phyloP scores from a whole-genome alignment of 805 yeast genomes.

The Schwanniomyces sp. region DNA sequence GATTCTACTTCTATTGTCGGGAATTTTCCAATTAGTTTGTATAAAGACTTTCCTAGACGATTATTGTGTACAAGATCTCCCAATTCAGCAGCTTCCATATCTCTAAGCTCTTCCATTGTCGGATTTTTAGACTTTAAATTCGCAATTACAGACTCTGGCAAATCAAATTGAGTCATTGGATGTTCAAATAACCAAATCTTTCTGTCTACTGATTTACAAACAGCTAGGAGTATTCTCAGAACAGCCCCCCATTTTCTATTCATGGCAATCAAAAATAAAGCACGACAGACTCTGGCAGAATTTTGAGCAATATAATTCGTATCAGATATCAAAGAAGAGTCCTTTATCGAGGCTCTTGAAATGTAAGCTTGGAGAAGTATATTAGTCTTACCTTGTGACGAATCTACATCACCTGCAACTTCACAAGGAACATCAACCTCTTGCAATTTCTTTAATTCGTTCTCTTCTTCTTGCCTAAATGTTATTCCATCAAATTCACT shows the following conservation, averaged over 20 bases:
- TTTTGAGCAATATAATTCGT: slow-evolving; percentile 94
- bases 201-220: slow-evolving; percentile 84
- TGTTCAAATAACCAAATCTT: slow-evolving; percentile 89
- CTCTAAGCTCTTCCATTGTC: slow-evolving; percentile 69
- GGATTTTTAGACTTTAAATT: slow-evolving; percentile 65
- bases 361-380: slow-evolving; percentile 84
- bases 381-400: slow-evolving; percentile 84
- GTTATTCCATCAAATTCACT: slow-evolving; percentile 90
- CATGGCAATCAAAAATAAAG: slow-evolving; percentile 81
- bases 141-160: slow-evolving; percentile 65
- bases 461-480: slow-evolving; percentile 82
- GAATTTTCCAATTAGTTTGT: slow-evolving; percentile 62
- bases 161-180: slow-evolving; percentile 83
- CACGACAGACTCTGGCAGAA: slow-evolving; percentile 89
- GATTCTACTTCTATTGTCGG: slow-evolving; percentile 77
- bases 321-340: slow-evolving; percentile 83
- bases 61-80: slow-evolving; percentile 89
- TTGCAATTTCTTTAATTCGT: slow-evolving; percentile 63
- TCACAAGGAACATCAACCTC: slow-evolving; percentile 75
- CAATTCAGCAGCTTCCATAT: slow-evolving; percentile 69
- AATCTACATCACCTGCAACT: slow-evolving; percentile 71
- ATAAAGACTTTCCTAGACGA: slow-evolving; percentile 66
- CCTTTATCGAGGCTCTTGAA: slow-evolving; percentile 69
- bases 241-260: slow-evolving; percentile 90
- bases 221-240: slow-evolving; percentile 67